Percentiles rank a stretch among this genome's conserved stretches.
Conservation (phyloP, 2,329 filamentous ascomycete species). For the Alternaria gansuensis region DNA sequence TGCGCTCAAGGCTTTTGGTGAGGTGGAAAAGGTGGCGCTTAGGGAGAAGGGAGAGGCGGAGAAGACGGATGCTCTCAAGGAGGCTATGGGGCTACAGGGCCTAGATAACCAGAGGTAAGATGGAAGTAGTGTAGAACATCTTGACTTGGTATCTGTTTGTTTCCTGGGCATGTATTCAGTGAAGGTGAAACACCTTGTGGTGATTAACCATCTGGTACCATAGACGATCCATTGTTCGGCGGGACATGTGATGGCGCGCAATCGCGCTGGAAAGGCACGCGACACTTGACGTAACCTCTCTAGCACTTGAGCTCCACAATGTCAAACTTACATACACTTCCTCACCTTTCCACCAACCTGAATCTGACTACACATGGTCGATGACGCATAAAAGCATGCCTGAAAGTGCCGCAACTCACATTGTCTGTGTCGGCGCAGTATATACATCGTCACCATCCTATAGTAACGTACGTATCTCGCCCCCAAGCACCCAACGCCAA, state of each 20-base stretch:
- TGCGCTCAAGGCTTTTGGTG: conserved; percentile 73
- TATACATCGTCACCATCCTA: conserved; percentile 74
- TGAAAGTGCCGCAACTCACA: conserved; percentile 52
- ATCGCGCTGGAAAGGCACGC: conserved; percentile 1
- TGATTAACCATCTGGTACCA: not conserved
- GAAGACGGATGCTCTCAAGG: conserved; percentile 10
- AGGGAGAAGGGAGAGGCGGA: conserved; percentile 17
- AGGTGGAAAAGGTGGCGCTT: conserved; percentile 19
- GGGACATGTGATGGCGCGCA: conserved; percentile 10
- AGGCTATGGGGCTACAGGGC: conserved; percentile 15
- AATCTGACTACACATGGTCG: not conserved
- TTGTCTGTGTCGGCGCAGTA: conserved; percentile 72
- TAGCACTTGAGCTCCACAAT: conserved; percentile 14
- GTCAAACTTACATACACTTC: not conserved
- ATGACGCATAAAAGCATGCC: not conserved
- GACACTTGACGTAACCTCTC: conserved; percentile 15
- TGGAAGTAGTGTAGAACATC: not conserved
- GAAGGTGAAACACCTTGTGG: not conserved
- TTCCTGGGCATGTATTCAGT: not conserved
- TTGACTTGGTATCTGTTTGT: not conserved
- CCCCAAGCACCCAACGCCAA: not conserved
- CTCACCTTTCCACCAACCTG: not conserved
- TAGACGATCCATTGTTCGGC: not conserved
- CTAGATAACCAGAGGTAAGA: conserved; percentile 8
- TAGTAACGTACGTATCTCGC: conserved; percentile 6